Evolutionary conservation across 2,329 filamentous ascomycete genomes (phyloP).

Genomic region (Apiospora marii): DNA sequence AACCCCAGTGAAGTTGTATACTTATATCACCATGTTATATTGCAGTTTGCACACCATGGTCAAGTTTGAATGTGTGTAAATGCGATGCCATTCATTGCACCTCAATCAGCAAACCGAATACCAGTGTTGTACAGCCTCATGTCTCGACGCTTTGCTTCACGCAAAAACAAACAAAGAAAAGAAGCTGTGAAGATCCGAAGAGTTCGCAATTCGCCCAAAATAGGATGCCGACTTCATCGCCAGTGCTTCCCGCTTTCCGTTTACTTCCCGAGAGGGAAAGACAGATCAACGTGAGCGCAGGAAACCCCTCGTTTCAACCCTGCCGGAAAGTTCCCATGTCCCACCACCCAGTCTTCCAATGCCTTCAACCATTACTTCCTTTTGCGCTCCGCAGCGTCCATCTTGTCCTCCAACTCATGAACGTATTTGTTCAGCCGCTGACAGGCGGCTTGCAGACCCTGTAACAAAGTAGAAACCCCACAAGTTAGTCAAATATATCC

Average conservation of each 20-base stretch:
- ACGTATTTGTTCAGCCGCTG: conserved; percentile 87
- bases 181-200: background rate
- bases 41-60: background rate
- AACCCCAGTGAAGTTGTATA: background rate
- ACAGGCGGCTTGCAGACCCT: conserved; percentile 89
- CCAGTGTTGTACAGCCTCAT: conserved; percentile 25
- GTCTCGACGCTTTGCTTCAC: background rate
- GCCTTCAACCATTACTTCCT: conserved; percentile 61
- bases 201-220: background rate
- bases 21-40: background rate
- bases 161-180: conserved; percentile 5
- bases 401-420: conserved; percentile 80
- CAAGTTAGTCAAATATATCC: conserved; percentile 16
- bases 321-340: background rate
- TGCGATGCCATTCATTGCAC: conserved; percentile 26
- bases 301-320: background rate
- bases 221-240: background rate
- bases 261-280: background rate
- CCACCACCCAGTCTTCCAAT: background rate
- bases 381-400: conserved; percentile 70
- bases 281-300: background rate
- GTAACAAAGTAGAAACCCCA: conserved; percentile 20
- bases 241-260: background rate
- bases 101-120: conserved; percentile 8
- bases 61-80: background rate